These are phyloP conservation scores for Thermothielavioides terrestris DNA, from an alignment of 495 filamentous ascomycete genomes.

Conservation along the genomic window DNA sequence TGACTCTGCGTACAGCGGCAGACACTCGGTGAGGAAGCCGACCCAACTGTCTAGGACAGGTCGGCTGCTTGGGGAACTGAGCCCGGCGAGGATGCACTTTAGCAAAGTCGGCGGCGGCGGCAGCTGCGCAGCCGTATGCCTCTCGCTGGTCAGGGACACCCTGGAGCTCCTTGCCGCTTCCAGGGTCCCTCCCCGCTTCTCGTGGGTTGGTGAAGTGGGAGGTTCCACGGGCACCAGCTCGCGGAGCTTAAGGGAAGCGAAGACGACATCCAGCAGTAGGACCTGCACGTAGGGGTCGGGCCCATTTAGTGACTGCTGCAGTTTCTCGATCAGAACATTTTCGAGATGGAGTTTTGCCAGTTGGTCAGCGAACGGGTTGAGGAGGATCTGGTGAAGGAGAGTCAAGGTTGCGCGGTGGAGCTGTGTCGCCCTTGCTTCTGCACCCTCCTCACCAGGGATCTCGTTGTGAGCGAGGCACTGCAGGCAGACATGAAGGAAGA, in stretches of 20 bases:
- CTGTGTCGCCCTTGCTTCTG: constrained; percentile 40
- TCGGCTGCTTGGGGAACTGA: constrained; percentile 65
- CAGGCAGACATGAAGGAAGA: constrained; percentile 52
- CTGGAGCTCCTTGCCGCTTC: constrained; percentile 21
- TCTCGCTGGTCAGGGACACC: constrained; percentile 22
- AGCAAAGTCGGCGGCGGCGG: constrained; percentile 69
- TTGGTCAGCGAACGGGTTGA: constrained; percentile 58
- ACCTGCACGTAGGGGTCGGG: constrained; percentile 61
- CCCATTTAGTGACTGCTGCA: constrained; percentile 54
- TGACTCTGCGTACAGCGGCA: constrained; percentile 70
- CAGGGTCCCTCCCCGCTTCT: constrained; percentile 31
- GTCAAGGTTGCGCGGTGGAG: constrained; percentile 63
- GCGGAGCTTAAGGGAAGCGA: constrained; percentile 58
- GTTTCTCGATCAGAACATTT: constrained; percentile 57
- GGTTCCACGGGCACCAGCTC: constrained; percentile 41
- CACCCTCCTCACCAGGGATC: constrained; percentile 23
- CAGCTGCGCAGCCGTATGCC: constrained; percentile 25
- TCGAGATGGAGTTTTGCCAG: constrained; percentile 66
- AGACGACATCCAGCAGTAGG: constrained; percentile 65
- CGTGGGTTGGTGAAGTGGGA: constrained; percentile 34
- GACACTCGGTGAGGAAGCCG: constrained; percentile 69
- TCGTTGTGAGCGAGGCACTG: constrained; percentile 46
- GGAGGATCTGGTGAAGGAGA: constrained; percentile 65
- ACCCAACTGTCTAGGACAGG: constrained; percentile 86
- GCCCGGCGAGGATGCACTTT: constrained; percentile 72